Percentiles rank a stretch among this genome's conserved stretches.
phyloP scores from a whole-genome alignment of 352 stramenopile genomes.

The Pythium dissimile region DNA sequence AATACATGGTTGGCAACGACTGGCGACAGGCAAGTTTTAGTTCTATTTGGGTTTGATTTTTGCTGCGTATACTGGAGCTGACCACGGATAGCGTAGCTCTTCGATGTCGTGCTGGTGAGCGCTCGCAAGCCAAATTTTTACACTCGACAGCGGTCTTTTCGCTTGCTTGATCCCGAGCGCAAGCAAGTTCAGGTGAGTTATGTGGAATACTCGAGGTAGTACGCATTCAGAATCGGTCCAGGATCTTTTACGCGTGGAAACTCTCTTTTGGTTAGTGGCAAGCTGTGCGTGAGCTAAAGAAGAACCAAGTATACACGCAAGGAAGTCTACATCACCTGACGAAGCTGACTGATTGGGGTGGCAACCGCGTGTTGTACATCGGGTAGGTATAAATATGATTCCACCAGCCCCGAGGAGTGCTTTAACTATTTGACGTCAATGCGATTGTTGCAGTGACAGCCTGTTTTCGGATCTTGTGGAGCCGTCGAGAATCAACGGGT shows the following conservation, averaged over 20 bases:
- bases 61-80: not conserved
- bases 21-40: constrained; percentile 52
- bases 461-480: constrained; percentile 94
- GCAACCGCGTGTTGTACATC: constrained; percentile 90
- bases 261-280: constrained; percentile 39
- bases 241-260: constrained; percentile 33
- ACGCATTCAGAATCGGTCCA: too few relatives aligned
- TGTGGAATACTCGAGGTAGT: not conserved
- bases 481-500: constrained; percentile 90
- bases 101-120: constrained; percentile 87
- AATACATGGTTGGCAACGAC: constrained; percentile 89
- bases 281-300: constrained; percentile 55
- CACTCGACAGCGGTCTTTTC: constrained; percentile 77
- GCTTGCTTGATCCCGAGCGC: constrained; percentile 54
- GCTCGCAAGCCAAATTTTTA: constrained; percentile 93
- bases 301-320: constrained; percentile 74
- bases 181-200: constrained; percentile 55
- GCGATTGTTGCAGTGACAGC: constrained; percentile 59
- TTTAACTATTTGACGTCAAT: not conserved
- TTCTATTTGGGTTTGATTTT: not conserved
- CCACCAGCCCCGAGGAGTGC: not conserved
- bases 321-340: constrained; percentile 68
- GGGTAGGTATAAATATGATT: constrained; percentile 32
- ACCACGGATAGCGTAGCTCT: constrained; percentile 74
- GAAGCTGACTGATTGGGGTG: constrained; percentile 56